Percentiles rank a stretch among this genome's conserved stretches.
Evolutionary conservation across 1,284 basidiomycete genomes (phyloP).

Genomic region (Fomitopsis betulina): DNA sequence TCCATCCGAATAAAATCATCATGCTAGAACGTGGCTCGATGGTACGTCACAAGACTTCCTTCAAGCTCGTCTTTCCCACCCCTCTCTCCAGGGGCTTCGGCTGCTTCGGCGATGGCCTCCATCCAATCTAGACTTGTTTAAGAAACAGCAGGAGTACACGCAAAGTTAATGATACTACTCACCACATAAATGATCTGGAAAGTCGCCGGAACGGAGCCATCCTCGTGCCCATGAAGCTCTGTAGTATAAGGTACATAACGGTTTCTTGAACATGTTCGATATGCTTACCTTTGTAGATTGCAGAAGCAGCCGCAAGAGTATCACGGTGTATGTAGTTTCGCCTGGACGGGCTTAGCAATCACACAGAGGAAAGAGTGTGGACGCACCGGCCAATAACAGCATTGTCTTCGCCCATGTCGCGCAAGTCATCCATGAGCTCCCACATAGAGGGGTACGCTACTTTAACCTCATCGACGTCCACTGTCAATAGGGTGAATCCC

Average conservation of each 20-base stretch:
- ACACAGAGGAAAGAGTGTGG: neutral
- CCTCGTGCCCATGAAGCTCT: slow-evolving; percentile 85
- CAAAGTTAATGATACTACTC: slow-evolving; percentile 18
- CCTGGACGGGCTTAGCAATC: slow-evolving; percentile 30
- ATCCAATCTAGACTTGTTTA: slow-evolving; percentile 78
- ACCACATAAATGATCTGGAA: slow-evolving; percentile 97
- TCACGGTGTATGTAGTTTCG: slow-evolving; percentile 76
- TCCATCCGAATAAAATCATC: too few species aligned
- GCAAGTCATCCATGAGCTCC: slow-evolving; percentile 91
- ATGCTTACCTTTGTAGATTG: slow-evolving; percentile 83
- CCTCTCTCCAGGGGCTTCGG: slow-evolving; percentile 85
- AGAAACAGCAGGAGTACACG: neutral
- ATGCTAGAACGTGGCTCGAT: neutral
- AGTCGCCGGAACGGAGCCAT: slow-evolving; percentile 88
- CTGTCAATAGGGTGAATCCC: slow-evolving; percentile 91
- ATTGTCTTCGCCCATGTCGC: slow-evolving; percentile 96
- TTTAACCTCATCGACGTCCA: slow-evolving; percentile 92
- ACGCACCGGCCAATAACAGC: slow-evolving; percentile 78
- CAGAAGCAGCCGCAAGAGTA: slow-evolving; percentile 85
- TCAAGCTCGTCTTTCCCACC: slow-evolving; percentile 76
- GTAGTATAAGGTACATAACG: neutral
- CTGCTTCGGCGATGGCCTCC: slow-evolving; percentile 88
- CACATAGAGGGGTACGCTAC: slow-evolving; percentile 94
- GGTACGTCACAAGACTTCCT: slow-evolving; percentile 63
- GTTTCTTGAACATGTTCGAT: neutral